These are phyloP conservation scores for Orbilia ellipsospora DNA, from an alignment of 2,329 filamentous ascomycete genomes.

Conservation along the genomic window DNA sequence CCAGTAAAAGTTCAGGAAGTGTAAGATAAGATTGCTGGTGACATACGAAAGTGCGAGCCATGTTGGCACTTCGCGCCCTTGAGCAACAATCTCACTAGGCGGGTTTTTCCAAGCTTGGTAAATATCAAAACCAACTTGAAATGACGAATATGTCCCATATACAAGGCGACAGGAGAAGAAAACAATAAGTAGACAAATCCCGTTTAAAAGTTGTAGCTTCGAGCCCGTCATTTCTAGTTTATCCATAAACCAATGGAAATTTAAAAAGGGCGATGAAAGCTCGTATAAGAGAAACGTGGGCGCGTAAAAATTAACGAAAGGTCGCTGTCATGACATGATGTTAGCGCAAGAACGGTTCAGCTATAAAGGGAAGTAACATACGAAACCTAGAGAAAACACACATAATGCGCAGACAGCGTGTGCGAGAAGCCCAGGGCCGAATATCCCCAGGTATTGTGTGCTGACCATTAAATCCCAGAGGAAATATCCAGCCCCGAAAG, in stretches of 20 bases:
- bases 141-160: slow-evolving; percentile 80
- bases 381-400: slow-evolving; percentile 82
- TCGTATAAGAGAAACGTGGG: slow-evolving; percentile 87
- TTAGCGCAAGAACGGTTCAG: not conserved
- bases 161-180: slow-evolving; percentile 82
- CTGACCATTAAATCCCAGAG: slow-evolving; percentile 83
- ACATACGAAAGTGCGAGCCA: slow-evolving; percentile 79
- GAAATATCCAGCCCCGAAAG: slow-evolving; percentile 82
- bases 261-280: slow-evolving; percentile 84
- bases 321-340: slow-evolving; percentile 68
- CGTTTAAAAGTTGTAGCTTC: slow-evolving; percentile 79
- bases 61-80: slow-evolving; percentile 69
- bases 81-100: slow-evolving; percentile 64
- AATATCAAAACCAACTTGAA: slow-evolving; percentile 76
- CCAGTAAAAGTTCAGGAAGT: slow-evolving; percentile 84
- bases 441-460: slow-evolving; percentile 74
- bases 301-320: slow-evolving; percentile 85
- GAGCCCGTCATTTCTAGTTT: slow-evolving; percentile 84
- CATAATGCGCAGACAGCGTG: slow-evolving; percentile 79
- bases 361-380: slow-evolving; percentile 65
- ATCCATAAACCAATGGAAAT: slow-evolving; percentile 92
- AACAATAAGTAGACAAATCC: slow-evolving; percentile 75
- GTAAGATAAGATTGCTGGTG: slow-evolving; percentile 76
- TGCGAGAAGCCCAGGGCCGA: slow-evolving; percentile 79
- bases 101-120: slow-evolving; percentile 69